Conservation (phyloP, 164 flowering plant species). For the Vitis vinifera region ASM3070453v1 NC_081805.1:12497501-12498000, state of each 20-base stretch:
- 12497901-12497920: conserved; percentile 59
- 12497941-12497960: conserved; percentile 66
- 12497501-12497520: conserved; percentile 87
- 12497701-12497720: conserved; percentile 42
- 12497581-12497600: conserved; percentile 28
- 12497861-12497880: conserved; percentile 57
- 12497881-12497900: conserved; percentile 64
- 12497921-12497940: conserved; percentile 63
- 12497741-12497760: conserved; percentile 55
- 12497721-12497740: conserved; percentile 80
- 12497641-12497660: conserved; percentile 18
- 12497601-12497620: conserved; percentile 9
- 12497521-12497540: conserved; percentile 87
- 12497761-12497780: conserved; percentile 86
- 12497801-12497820: conserved; percentile 27
- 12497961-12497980: conserved; percentile 69
- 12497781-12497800: conserved; percentile 34
- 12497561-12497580: conserved; percentile 39
- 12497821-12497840: conserved; percentile 21
- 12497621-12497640: conserved; percentile 16
- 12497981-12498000: conserved; percentile 29
- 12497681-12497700: conserved; percentile 44
- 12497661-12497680: conserved; percentile 27
- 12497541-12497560: conserved; percentile 64
- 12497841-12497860: conserved; percentile 25